Conservation (phyloP, 306 rosid species). For the cucumber (Cucumis sativus) region DNA sequence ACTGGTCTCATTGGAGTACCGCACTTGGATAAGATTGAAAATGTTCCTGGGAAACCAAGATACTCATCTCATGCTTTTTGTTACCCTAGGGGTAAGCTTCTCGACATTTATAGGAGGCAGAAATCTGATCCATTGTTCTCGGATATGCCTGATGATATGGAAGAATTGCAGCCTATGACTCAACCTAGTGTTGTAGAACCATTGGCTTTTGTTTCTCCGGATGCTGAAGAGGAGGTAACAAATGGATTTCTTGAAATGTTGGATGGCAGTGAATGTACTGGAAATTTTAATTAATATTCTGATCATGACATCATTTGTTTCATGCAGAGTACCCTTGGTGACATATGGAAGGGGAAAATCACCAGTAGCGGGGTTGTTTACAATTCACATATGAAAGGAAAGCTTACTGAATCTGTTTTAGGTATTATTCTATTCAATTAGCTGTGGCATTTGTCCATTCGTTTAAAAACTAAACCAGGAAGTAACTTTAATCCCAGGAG, state of each 20-base stretch:
- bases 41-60: slow-evolving; percentile 25
- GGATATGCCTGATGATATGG: slow-evolving; percentile 32
- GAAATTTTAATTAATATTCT: background rate
- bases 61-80: slow-evolving; percentile 21
- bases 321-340: slow-evolving; percentile 26
- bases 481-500: slow-evolving; percentile 14
- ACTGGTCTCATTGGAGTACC: slow-evolving; percentile 19
- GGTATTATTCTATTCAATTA: slow-evolving; percentile 17
- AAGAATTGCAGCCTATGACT: slow-evolving; percentile 23
- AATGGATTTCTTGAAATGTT: background rate
- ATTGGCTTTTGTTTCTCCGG: slow-evolving; percentile 47
- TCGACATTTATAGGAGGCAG: slow-evolving; percentile 38
- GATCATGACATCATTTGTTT: background rate
- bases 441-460: background rate
- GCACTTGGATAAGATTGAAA: slow-evolving; percentile 17
- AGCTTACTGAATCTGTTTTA: slow-evolving; percentile 20
- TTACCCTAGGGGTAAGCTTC: slow-evolving; percentile 53
- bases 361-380: slow-evolving; percentile 32
- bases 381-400: slow-evolving; percentile 23
- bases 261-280: background rate
- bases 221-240: slow-evolving; percentile 37
- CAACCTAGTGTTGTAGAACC: slow-evolving; percentile 27
- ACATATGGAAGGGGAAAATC: slow-evolving; percentile 40
- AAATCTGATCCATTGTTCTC: slow-evolving; percentile 23
- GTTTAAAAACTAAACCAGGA: background rate